A percentile compares a stretch with the other conserved stretches of the same genome.
Evolutionary conservation across 2,329 filamentous ascomycete genomes (phyloP).

Genomic region (Penicillium polonicum): DNA sequence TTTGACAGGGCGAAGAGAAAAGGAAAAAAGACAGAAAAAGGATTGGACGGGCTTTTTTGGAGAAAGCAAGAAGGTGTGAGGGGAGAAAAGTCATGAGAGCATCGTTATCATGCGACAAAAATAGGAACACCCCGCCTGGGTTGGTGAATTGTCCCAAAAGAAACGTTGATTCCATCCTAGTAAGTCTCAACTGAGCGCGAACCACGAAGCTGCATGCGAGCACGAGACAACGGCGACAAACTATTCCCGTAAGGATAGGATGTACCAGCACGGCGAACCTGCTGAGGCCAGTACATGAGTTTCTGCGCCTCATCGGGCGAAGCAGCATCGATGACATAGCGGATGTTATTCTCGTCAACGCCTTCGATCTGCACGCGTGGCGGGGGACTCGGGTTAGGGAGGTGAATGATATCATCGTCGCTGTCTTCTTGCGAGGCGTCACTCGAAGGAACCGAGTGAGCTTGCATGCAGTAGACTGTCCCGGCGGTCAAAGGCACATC

Average conservation of each 20-base stretch:
- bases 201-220: conserved; percentile 23
- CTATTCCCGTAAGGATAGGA: conserved; percentile 15
- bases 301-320: conserved; percentile 29
- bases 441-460: conserved; percentile 29
- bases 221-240: conserved; percentile 20
- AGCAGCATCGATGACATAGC: conserved; percentile 31
- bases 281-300: conserved; percentile 34
- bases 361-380: conserved; percentile 33
- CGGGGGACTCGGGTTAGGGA: conserved; percentile 28
- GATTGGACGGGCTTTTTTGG: conserved; percentile 13
- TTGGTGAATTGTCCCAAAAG: not conserved
- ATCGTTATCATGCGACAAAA: conserved; percentile 21
- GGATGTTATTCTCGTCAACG: conserved; percentile 37
- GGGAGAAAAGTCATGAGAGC: conserved; percentile 15
- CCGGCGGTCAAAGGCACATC: conserved; percentile 17
- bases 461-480: conserved; percentile 36
- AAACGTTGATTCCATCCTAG: conserved; percentile 8
- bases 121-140: not conserved
- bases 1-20: not conserved
- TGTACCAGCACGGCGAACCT: conserved; percentile 10
- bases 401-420: conserved; percentile 38
- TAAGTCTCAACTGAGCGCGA: conserved; percentile 30
- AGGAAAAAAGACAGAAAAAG: conserved; percentile 10
- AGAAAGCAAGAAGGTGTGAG: conserved; percentile 1
- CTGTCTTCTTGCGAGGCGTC: conserved; percentile 29